These are phyloP conservation scores for Mortierella sp. DNA, from an alignment of 371 early-diverging fungal species.

Conservation along the genomic window DNA sequence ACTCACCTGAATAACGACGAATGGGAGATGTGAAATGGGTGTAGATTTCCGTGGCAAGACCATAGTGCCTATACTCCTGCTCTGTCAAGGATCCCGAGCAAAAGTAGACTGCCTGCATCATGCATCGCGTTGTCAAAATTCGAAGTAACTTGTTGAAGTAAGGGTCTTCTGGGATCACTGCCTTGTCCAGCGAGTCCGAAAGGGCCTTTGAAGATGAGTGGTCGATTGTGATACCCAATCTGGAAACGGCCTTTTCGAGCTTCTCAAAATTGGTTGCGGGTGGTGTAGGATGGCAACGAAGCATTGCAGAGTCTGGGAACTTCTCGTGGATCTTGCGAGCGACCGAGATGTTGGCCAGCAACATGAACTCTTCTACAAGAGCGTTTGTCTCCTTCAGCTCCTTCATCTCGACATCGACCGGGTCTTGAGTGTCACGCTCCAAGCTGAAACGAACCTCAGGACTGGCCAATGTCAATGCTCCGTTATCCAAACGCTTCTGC, in stretches of 20 bases:
- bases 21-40: constrained; percentile 98
- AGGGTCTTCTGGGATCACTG: constrained; percentile 78
- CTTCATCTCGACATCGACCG: constrained; percentile 88
- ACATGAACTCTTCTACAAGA: constrained; percentile 99
- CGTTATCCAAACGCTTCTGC: constrained; percentile 75
- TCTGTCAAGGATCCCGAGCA: constrained; percentile 82
- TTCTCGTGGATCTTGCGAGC: constrained; percentile 87
- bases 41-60: constrained; percentile 86
- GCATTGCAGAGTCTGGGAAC: constrained; percentile 91
- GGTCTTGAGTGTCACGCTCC: constrained; percentile 90
- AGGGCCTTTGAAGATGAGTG: constrained; percentile 75
- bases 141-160: constrained; percentile 92
- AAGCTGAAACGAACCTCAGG: constrained; percentile 91
- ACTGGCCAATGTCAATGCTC: constrained; percentile 86
- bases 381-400: constrained; percentile 95
- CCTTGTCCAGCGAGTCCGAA: constrained; percentile 86
- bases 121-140: constrained; percentile 92
- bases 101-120: constrained; percentile 95
- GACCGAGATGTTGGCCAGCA: constrained; percentile 98
- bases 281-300: constrained; percentile 88
- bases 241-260: constrained; percentile 73
- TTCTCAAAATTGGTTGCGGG: constrained; percentile 80
- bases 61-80: constrained; percentile 89
- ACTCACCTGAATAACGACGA: constrained; percentile 86
- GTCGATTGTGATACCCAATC: constrained; percentile 65